Conservation (phyloP, 2,329 filamentous ascomycete species). For the Corinectria fuckeliana region DNA sequence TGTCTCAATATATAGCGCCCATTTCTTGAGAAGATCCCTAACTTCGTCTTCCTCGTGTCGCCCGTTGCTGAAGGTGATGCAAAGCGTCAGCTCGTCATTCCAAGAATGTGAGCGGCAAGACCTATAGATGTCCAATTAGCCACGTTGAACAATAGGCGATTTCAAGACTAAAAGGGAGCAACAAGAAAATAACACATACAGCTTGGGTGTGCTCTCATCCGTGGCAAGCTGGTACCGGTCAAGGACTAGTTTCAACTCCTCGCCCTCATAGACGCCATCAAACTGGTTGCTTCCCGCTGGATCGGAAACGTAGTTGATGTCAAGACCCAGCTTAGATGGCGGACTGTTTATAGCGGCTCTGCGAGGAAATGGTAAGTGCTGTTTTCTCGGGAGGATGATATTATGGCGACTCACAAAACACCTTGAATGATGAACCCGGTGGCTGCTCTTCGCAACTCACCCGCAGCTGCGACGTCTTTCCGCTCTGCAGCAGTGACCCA, state of each 20-base stretch:
- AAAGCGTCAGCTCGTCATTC: conserved; percentile 6
- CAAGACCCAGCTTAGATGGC: background rate
- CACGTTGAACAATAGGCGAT: too few relatives aligned
- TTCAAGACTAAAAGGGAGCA: background rate
- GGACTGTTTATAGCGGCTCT: background rate
- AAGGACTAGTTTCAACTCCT: background rate
- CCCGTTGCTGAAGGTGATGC: conserved; percentile 6
- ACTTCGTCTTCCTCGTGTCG: conserved; percentile 1
- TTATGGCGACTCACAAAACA: background rate
- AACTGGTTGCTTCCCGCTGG: conserved; percentile 12
- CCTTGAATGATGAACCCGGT: conserved; percentile 6
- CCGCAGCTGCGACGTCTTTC: conserved; percentile 9
- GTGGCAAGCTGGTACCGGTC: conserved; percentile 10
- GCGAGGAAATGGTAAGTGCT: background rate
- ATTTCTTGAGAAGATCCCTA: background rate
- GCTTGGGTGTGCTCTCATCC: conserved; percentile 9
- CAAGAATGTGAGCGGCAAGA: conserved; percentile 14
- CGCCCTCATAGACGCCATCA: background rate
- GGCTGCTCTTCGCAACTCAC: conserved; percentile 7
- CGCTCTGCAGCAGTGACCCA: conserved; percentile 6
- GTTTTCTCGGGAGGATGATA: background rate
- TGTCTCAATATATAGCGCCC: background rate
- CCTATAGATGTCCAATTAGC: background rate
- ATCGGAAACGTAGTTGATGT: conserved; percentile 10
- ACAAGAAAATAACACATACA: too few relatives aligned